Conservation (phyloP, 148 eudicot species). For the Amaranthus cruentus region DNA sequence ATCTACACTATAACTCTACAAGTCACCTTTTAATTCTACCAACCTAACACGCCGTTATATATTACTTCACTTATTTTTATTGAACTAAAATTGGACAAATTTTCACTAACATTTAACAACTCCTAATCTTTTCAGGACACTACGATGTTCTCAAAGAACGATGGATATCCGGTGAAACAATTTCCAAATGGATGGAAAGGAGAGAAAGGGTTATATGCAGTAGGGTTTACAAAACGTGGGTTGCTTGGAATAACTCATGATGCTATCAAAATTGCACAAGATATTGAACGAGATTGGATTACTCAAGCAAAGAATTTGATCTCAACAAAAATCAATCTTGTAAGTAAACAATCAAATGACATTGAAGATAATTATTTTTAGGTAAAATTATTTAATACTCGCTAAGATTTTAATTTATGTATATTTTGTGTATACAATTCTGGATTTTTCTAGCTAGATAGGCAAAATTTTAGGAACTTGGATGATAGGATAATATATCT, state of each 20-base stretch:
- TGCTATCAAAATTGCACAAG: slow-evolving; percentile 57
- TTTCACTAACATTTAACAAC: too few relatives aligned
- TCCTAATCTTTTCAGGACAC: slow-evolving; percentile 30
- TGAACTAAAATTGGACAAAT: too few relatives aligned
- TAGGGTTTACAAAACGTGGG: slow-evolving; percentile 70
- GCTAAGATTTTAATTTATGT: not conserved
- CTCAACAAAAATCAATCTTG: slow-evolving; percentile 10
- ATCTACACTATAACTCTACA: too few relatives aligned
- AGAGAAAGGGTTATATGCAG: slow-evolving; percentile 60
- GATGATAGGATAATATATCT: not conserved
- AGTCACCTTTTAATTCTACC: too few relatives aligned
- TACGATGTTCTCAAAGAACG: slow-evolving; percentile 48
- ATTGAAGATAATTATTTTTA: not conserved
- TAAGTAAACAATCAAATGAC: not conserved
- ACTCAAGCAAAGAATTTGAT: slow-evolving; percentile 19
- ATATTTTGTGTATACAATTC: slow-evolving; percentile 1
- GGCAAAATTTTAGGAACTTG: not conserved
- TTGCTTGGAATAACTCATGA: slow-evolving; percentile 59
- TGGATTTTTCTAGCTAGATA: not conserved
- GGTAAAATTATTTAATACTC: not conserved
- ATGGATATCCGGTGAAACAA: slow-evolving; percentile 54
- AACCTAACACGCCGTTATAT: too few relatives aligned
- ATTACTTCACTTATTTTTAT: too few relatives aligned
- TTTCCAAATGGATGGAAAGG: slow-evolving; percentile 86
- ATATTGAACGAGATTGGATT: slow-evolving; percentile 48